Evolutionary conservation across 2,329 filamentous ascomycete genomes (phyloP).

Genomic region (Zymoseptoria tritici): DNA sequence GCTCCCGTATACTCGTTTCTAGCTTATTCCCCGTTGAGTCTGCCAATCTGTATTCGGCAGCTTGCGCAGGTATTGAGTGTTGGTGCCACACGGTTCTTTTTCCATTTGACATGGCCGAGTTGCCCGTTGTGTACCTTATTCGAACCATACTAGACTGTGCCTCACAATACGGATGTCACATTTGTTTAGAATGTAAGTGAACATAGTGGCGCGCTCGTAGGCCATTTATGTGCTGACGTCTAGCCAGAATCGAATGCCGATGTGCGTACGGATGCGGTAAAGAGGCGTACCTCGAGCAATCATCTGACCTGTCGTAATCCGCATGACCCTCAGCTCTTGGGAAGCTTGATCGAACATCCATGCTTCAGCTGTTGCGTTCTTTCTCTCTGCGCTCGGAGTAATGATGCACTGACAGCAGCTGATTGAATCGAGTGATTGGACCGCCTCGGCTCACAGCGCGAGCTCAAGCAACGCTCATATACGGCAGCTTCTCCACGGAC

Average conservation of each 20-base stretch:
- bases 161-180: too few relatives aligned
- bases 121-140: too few relatives aligned
- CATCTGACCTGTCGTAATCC: neutral
- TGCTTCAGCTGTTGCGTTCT: neutral
- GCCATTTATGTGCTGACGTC: too few relatives aligned
- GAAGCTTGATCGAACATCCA: neutral
- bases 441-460: neutral
- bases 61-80: too few relatives aligned
- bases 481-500: neutral
- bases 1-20: slow-evolving; percentile 45
- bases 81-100: too few relatives aligned
- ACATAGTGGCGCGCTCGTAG: too few relatives aligned
- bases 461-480: neutral
- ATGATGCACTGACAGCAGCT: neutral
- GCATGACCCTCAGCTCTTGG: neutral
- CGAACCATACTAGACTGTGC: too few relatives aligned
- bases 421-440: neutral
- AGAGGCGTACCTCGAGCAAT: too few relatives aligned
- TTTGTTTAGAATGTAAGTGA: too few relatives aligned
- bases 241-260: too few relatives aligned
- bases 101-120: too few relatives aligned
- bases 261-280: too few relatives aligned
- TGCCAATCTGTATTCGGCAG: neutral
- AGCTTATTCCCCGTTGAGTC: slow-evolving; percentile 3
- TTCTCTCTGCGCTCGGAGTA: neutral